These are phyloP conservation scores for Cokeromyces recurvatus DNA, from an alignment of 371 early-diverging fungal species.

Conservation along the genomic window DNA sequence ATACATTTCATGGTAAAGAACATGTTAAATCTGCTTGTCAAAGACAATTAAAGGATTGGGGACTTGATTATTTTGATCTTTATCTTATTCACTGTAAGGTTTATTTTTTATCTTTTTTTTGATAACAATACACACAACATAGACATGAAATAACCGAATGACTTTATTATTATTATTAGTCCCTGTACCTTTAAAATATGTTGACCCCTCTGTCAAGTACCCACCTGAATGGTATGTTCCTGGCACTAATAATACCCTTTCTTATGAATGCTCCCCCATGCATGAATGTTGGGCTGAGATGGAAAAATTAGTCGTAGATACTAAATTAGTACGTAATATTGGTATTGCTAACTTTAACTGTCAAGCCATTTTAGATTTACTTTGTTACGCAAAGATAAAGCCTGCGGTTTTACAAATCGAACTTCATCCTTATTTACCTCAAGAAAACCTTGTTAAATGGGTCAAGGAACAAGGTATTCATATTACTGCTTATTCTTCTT, in stretches of 20 bases:
- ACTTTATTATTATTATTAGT: slow-evolving; percentile 44
- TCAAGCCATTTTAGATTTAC: slow-evolving; percentile 32
- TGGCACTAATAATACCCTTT: slow-evolving; percentile 13
- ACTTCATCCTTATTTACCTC: slow-evolving; percentile 68
- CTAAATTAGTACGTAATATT: slow-evolving; percentile 40
- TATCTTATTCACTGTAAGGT: slow-evolving; percentile 51
- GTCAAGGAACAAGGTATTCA: slow-evolving; percentile 33
- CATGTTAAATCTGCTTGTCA: slow-evolving; percentile 42
- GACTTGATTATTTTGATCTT: slow-evolving; percentile 68
- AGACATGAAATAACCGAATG: slow-evolving; percentile 26
- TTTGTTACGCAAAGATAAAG: slow-evolving; percentile 38
- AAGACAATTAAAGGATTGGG: slow-evolving; percentile 51
- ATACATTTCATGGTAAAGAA: slow-evolving; percentile 46
- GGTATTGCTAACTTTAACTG: slow-evolving; percentile 60
- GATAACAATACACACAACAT: background rate
- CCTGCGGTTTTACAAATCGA: slow-evolving; percentile 52
- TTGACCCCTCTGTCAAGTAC: slow-evolving; percentile 22
- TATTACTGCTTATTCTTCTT: slow-evolving; percentile 62
- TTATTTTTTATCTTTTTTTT: too few relatives aligned
- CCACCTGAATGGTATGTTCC: slow-evolving; percentile 38
- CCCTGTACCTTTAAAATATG: slow-evolving; percentile 35
- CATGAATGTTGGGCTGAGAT: slow-evolving; percentile 42
- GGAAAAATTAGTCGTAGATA: slow-evolving; percentile 40
- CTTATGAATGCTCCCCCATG: slow-evolving; percentile 33
- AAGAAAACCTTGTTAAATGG: slow-evolving; percentile 44